Percentiles rank a stretch among this genome's conserved stretches.
Conservation (phyloP, 2,329 filamentous ascomycete species). For the Pseudocercospora fuligena region DNA sequence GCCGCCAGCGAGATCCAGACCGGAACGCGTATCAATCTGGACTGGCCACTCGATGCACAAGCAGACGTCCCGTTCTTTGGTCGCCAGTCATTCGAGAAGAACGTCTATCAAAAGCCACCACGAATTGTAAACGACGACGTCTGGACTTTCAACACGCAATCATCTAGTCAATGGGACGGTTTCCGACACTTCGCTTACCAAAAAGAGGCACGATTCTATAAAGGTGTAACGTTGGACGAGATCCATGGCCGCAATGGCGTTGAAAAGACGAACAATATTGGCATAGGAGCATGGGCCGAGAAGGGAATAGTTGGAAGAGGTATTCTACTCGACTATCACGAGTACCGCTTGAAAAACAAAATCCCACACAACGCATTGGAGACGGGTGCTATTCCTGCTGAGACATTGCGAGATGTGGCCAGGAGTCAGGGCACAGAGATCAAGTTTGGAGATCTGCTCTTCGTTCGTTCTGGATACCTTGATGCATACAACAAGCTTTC, state of each 20-base stretch:
- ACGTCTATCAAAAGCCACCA: conserved; percentile 58
- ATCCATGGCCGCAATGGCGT: conserved; percentile 44
- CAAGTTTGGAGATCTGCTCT: conserved; percentile 61
- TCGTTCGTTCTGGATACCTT: conserved; percentile 57
- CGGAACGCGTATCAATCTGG: conserved; percentile 62
- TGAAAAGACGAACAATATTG: conserved; percentile 46
- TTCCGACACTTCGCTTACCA: conserved; percentile 59
- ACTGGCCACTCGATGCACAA: conserved; percentile 64
- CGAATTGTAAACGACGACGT: conserved; percentile 64
- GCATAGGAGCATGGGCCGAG: conserved; percentile 56
- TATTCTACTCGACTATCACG: conserved; percentile 59
- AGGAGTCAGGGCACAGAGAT: conserved; percentile 55
- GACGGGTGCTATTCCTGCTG: conserved; percentile 42
- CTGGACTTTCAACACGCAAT: conserved; percentile 49
- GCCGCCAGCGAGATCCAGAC: conserved; percentile 58
- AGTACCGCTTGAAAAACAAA: conserved; percentile 51
- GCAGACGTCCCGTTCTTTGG: conserved; percentile 59
- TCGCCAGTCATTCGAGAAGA: conserved; percentile 60
- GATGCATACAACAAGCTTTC: conserved; percentile 46
- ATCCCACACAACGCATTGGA: conserved; percentile 43
- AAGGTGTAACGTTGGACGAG: conserved; percentile 46
- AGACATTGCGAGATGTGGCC: conserved; percentile 51
- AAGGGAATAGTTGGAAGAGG: conserved; percentile 62
- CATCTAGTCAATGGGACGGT: conserved; percentile 53
- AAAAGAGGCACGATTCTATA: conserved; percentile 47